These are phyloP conservation scores for Trametes cubensis DNA, from an alignment of 768 basidiomycete genomes.

Conservation along the genomic window DNA sequence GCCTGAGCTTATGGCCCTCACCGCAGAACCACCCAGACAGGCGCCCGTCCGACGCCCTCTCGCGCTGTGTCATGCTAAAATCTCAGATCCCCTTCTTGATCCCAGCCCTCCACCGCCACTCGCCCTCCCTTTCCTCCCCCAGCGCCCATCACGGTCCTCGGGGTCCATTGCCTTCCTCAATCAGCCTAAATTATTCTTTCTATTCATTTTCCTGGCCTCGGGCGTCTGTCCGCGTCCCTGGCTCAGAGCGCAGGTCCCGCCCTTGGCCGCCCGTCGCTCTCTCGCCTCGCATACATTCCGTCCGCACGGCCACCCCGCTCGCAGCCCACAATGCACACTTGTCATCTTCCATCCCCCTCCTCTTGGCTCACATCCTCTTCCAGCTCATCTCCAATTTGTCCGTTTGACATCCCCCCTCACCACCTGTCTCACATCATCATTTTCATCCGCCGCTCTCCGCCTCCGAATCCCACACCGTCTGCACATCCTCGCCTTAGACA, in stretches of 20 bases:
- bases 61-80: constrained; percentile 4
- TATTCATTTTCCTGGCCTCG: background rate
- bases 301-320: constrained; percentile 6
- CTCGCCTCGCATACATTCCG: background rate
- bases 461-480: background rate
- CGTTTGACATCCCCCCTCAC: background rate
- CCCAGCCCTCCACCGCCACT: constrained; percentile 20
- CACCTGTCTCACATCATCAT: constrained; percentile 10
- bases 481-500: too few species aligned
- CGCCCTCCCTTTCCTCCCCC: background rate
- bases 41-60: constrained; percentile 9
- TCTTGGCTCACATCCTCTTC: background rate
- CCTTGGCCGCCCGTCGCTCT: background rate
- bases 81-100: constrained; percentile 20
- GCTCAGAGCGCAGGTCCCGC: background rate
- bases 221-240: background rate
- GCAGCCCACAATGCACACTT: background rate
- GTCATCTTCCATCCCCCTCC: background rate
- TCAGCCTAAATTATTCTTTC: constrained; percentile 3
- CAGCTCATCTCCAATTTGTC: constrained; percentile 5
- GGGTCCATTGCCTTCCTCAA: constrained; percentile 11
- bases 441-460: constrained; percentile 15
- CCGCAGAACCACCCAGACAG: constrained; percentile 7
- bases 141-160: constrained; percentile 6
- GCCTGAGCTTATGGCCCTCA: background rate